Conservation (phyloP, 768 basidiomycete genomes). For the Multifurca ochricompacta region DNA sequence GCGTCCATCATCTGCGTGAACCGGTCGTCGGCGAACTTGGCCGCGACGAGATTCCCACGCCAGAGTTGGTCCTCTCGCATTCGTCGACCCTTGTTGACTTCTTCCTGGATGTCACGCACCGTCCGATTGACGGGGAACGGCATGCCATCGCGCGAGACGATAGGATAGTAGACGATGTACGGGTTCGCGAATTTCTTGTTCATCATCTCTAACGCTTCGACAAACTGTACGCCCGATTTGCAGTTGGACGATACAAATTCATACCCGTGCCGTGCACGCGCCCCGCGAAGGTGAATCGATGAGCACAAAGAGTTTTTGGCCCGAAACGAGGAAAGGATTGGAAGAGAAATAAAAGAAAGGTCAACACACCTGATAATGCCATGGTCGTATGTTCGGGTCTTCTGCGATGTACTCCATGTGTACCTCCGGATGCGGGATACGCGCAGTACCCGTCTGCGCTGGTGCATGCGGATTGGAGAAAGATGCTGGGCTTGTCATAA, state of each 20-base stretch:
- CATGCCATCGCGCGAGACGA: constrained; percentile 70
- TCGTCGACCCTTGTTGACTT: constrained; percentile 21
- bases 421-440: constrained; percentile 76
- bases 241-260: too few species aligned
- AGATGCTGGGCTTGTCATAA: constrained; percentile 59
- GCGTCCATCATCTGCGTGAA: constrained; percentile 55
- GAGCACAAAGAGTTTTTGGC: too few species aligned
- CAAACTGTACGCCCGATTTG: too few species aligned
- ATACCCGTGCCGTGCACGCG: too few species aligned
- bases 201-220: constrained; percentile 75
- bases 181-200: constrained; percentile 69
- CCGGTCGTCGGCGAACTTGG: constrained; percentile 49
- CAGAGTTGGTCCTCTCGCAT: constrained; percentile 62
- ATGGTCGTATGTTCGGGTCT: constrained; percentile 55
- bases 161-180: constrained; percentile 76
- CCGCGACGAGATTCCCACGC: constrained; percentile 74
- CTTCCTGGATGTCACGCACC: constrained; percentile 67
- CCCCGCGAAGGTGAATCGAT: too few species aligned
- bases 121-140: constrained; percentile 74
- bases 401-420: constrained; percentile 85
- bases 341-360: background rate
- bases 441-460: constrained; percentile 31
- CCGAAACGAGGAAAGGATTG: background rate
- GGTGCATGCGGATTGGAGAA: constrained; percentile 19
- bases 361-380: constrained; percentile 59